Conservation (phyloP, 352 stramenopile genomes). For the Phytophthora podocarpi region DNA sequence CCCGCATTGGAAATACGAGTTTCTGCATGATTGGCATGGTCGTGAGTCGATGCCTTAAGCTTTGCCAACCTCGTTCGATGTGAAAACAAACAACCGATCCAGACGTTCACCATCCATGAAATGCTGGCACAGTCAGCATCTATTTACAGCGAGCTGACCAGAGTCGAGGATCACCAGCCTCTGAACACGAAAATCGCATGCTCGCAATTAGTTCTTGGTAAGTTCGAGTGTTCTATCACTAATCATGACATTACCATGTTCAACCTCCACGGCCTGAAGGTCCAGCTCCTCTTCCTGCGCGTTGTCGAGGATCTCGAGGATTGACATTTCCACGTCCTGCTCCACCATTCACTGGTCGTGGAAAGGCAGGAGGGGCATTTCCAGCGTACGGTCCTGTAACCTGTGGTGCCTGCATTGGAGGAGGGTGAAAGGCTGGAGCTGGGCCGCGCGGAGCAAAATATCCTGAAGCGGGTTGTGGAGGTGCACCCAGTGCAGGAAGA, state of each 20-base stretch:
- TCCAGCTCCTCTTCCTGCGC: constrained; percentile 26
- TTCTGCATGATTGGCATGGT: constrained; percentile 44
- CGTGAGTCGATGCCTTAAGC: not conserved
- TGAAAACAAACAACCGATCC: constrained; percentile 11
- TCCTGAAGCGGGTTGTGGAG: constrained; percentile 6
- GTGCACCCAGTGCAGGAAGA: constrained; percentile 3
- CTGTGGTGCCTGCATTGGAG: constrained; percentile 16
- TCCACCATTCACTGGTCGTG: constrained; percentile 16
- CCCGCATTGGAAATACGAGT: constrained; percentile 65
- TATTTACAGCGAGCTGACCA: constrained; percentile 31
- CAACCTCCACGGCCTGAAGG: constrained; percentile 19
- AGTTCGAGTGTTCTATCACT: constrained; percentile 7
- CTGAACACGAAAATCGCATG: constrained; percentile 14
- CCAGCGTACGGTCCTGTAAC: constrained; percentile 2
- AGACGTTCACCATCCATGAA: constrained; percentile 7
- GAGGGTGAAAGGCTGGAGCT: constrained; percentile 12
- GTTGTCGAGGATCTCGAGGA: constrained; percentile 46
- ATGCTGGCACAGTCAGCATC: constrained; percentile 13
- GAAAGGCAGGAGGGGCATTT: constrained; percentile 21
- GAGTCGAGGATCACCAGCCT: constrained; percentile 12
- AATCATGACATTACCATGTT: constrained; percentile 8
- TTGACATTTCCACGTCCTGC: constrained; percentile 30
- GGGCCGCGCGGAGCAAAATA: constrained; percentile 25
- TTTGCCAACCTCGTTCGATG: not conserved
- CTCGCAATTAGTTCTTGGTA: constrained; percentile 23